Conservation (phyloP, 257 asterid species). For the Ilex aquifolium region DNA sequence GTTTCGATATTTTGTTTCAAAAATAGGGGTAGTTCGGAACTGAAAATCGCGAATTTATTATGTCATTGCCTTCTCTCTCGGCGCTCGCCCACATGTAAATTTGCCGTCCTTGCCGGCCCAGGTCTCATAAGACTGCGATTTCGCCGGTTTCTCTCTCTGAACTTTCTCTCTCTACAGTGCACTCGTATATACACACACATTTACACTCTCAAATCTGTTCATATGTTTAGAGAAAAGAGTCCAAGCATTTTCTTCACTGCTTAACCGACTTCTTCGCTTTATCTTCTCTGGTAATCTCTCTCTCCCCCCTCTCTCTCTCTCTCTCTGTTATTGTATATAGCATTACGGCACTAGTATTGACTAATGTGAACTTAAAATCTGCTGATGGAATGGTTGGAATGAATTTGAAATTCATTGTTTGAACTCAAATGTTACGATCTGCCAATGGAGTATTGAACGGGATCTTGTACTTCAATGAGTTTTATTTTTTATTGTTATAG, state of each 20-base stretch:
- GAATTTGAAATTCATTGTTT: slow-evolving; percentile 14
- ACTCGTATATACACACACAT: slow-evolving; percentile 3
- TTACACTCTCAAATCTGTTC: slow-evolving; percentile 1
- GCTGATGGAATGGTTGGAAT: neutral
- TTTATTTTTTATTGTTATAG: neutral
- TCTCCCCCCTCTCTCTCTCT: slow-evolving; percentile 2
- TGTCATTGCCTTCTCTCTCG: slow-evolving; percentile 1
- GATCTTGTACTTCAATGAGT: slow-evolving; percentile 22
- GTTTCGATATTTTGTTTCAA: slow-evolving; percentile 13
- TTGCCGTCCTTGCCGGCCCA: slow-evolving; percentile 45
- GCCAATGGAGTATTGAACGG: slow-evolving; percentile 2
- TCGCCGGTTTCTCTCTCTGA: slow-evolving; percentile 36
- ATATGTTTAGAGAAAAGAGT: neutral
- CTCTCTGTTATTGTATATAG: neutral
- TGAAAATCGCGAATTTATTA: too few species aligned
- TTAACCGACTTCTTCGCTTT: slow-evolving; percentile 16
- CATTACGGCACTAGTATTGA: too few species aligned
- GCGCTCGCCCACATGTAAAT: slow-evolving; percentile 25
- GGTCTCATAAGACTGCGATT: slow-evolving; percentile 24
- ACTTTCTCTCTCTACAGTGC: slow-evolving; percentile 5
- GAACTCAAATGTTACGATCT: slow-evolving; percentile 15
- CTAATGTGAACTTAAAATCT: slow-evolving; percentile 13
- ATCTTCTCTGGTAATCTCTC: slow-evolving; percentile 25
- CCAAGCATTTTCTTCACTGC: slow-evolving; percentile 17
- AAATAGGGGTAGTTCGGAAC: slow-evolving; percentile 19